Base-by-base conservation (phyloP, 2,329 filamentous ascomycete genomes). In the Pyricularia sp. region DNA sequence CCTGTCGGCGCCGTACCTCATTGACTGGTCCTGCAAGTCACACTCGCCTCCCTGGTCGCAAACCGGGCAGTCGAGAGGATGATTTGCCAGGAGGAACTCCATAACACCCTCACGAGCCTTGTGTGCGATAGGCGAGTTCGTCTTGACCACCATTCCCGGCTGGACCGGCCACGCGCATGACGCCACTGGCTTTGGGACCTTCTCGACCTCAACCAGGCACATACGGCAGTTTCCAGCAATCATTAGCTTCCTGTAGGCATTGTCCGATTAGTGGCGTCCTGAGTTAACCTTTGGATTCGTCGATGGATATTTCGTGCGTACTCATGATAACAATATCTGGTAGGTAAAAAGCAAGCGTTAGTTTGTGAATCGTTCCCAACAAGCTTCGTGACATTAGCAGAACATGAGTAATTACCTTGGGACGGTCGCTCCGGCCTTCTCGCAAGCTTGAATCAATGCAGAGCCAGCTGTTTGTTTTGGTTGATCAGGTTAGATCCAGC, bases 181-280 rank as follows among this genome's bases (percentile, higher is more conserved):
- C 75, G 95, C 95, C 69, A 98, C 94, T 70, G 95, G 95, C 83
- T 99, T 99, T 70, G 95, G 95, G 71, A 93, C 92, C 81, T 89
- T 89, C 84, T 98, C 95, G 74, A 99, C 95, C 85, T 99, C 95
- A 77, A 99, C 95, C 77, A 99, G 84, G 82, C 95, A 99, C 95
- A 99, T 99, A 84, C 95, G 93, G 81, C 95, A 99, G 83, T 98
- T 99, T 81, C 95, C 95, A 77, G 95, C 95, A 86, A 99, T 97
- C 90, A 97, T 93, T 75, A 99, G 87, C 84, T 99, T 98, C 80
- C 92, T 94, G 77, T 76, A 73, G 50, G 20, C 30, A 31, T 23
- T 20, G n/a, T 14, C 23, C 33, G 58, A 25, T 85, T 76, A 85
- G 83, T 74, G 64, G 68, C 17, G 14, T 31, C 55, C 31, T 12